A percentile compares a stretch with the other conserved stretches of the same genome.
Evolutionary conservation across 2,329 filamentous ascomycete genomes (phyloP).

Genomic region (Lachnellula suecica): DNA sequence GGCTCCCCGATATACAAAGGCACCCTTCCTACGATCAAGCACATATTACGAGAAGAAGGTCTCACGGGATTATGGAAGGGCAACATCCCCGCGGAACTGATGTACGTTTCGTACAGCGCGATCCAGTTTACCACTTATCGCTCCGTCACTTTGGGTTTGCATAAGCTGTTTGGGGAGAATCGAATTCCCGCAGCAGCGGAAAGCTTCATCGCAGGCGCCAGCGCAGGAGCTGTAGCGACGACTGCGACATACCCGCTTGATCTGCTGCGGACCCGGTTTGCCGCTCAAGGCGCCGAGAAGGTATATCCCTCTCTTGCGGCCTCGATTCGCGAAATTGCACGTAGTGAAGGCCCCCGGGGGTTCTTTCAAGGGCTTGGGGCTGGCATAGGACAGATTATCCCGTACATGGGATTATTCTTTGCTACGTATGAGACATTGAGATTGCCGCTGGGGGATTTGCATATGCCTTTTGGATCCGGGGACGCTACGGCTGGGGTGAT

Average conservation of each 20-base stretch:
- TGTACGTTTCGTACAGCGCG: conserved; percentile 90
- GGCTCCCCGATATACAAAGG: conserved; percentile 66
- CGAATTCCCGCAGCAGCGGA: conserved; percentile 66
- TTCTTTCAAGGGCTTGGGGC: conserved; percentile 89
- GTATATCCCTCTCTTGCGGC: conserved; percentile 73
- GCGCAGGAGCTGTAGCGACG: conserved; percentile 80
- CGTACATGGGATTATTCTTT: conserved; percentile 98
- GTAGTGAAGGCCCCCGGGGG: conserved; percentile 71
- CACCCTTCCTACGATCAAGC: conserved; percentile 70
- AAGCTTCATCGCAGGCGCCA: conserved; percentile 80
- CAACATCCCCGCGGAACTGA: conserved; percentile 90
- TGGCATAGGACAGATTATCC: conserved; percentile 82
- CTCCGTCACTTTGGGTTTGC: conserved; percentile 65
- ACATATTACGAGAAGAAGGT: conserved; percentile 80
- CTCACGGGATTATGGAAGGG: conserved; percentile 92
- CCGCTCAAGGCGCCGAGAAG: conserved; percentile 80
- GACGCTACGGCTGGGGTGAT: conserved; percentile 81
- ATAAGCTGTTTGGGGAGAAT: conserved; percentile 35
- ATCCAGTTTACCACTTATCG: conserved; percentile 91
- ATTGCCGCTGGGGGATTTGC: conserved; percentile 51
- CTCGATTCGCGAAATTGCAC: conserved; percentile 71
- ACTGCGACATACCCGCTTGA: conserved; percentile 88
- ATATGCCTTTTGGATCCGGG: conserved; percentile 70
- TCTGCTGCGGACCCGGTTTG: conserved; percentile 89
- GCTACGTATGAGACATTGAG: conserved; percentile 79